Percentiles rank a stretch among this genome's conserved stretches.
These are phyloP conservation scores for Tilletia indica DNA, from an alignment of 1,284 basidiomycete genomes.

Conservation along the genomic window DNA sequence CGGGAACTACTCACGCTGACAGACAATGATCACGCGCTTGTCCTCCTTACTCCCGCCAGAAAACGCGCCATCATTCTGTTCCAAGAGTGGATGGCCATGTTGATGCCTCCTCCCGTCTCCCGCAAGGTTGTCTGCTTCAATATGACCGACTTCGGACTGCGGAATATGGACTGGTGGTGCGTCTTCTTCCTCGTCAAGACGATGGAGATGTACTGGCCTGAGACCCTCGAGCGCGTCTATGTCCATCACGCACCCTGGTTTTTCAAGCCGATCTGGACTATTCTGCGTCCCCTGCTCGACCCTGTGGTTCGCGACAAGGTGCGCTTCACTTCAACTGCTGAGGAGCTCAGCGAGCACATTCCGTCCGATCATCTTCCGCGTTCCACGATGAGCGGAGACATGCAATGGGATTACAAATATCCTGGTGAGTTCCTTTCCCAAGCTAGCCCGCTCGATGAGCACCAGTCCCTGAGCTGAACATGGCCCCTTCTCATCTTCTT, in stretches of 20 bases:
- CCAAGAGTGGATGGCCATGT: constrained; percentile 37
- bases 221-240: constrained; percentile 45
- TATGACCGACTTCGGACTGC: constrained; percentile 48
- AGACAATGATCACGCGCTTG: background rate
- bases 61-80: constrained; percentile 42
- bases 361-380: constrained; percentile 39
- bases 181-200: constrained; percentile 54
- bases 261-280: constrained; percentile 51
- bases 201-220: constrained; percentile 48
- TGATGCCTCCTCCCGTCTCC: constrained; percentile 50
- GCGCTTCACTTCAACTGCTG: constrained; percentile 39
- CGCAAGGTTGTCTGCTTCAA: constrained; percentile 51
- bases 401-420: constrained; percentile 41
- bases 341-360: constrained; percentile 42
- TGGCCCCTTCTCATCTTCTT: background rate
- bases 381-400: constrained; percentile 34
- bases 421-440: constrained; percentile 18
- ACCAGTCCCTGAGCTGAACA: background rate
- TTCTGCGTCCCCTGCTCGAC: constrained; percentile 45
- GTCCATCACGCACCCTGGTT: constrained; percentile 52
- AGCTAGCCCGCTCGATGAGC: background rate
- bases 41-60: background rate
- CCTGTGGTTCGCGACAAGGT: constrained; percentile 51
- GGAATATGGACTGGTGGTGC: constrained; percentile 50
- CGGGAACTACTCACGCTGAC: too few relatives aligned